Evolutionary conservation across 177 flowering plant genomes (phyloP).

Genomic region (Vitis hybrid): DNA sequence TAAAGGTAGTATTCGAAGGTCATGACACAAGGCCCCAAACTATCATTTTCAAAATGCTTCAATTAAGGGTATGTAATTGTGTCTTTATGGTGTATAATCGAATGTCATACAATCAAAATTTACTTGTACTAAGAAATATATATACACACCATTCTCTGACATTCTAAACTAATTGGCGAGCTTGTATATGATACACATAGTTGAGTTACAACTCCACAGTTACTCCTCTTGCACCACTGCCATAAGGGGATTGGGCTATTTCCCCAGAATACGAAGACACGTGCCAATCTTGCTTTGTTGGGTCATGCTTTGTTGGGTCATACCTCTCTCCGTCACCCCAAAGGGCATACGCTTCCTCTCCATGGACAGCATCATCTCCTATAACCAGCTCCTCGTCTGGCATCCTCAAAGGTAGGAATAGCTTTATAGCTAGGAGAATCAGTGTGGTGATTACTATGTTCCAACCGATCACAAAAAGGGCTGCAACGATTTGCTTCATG

Average conservation of each 20-base stretch:
- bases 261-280: conserved; percentile 11
- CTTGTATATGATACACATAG: too few species aligned
- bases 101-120: too few species aligned
- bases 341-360: conserved; percentile 41
- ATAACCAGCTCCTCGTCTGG: conserved; percentile 64
- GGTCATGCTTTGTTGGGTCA: conserved; percentile 60
- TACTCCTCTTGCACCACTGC: conserved; percentile 69
- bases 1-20: too few species aligned
- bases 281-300: conserved; percentile 45
- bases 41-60: too few species aligned
- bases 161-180: too few species aligned
- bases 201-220: conserved; percentile 49
- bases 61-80: too few species aligned
- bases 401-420: conserved; percentile 51
- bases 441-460: conserved; percentile 57
- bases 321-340: conserved; percentile 83
- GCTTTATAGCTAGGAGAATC: conserved; percentile 46
- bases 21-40: too few species aligned
- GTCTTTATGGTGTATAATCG: too few species aligned
- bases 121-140: too few species aligned
- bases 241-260: conserved; percentile 18
- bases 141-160: too few species aligned
- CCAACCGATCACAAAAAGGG: conserved; percentile 69
- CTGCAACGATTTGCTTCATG: conserved; percentile 69
- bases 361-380: conserved; percentile 57